Conservation (phyloP, 768 basidiomycete genomes). For the Myochromella boudieri region DNA sequence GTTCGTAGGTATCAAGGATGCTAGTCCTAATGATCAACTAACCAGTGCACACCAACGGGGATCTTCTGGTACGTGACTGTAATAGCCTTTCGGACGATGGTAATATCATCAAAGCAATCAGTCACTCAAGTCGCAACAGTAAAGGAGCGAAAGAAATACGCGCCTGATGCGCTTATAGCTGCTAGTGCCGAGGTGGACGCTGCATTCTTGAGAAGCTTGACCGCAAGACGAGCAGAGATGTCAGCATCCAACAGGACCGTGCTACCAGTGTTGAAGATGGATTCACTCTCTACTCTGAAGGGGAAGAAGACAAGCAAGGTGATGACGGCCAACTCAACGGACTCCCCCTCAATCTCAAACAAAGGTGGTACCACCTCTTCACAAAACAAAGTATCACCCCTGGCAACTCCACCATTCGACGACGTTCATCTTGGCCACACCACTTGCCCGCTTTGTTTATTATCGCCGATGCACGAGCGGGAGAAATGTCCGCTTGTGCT, state of each 20-base stretch:
- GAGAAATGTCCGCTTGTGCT: slow-evolving; percentile 48
- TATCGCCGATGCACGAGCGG: slow-evolving; percentile 45
- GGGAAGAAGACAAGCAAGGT: neutral
- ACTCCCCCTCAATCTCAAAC: too few relatives aligned
- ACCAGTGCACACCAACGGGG: too few relatives aligned
- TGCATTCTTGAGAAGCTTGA: slow-evolving; percentile 12
- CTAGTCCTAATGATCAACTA: too few relatives aligned
- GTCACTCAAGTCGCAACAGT: neutral
- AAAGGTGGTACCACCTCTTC: too few relatives aligned
- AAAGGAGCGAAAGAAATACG: slow-evolving; percentile 7
- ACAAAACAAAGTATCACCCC: too few relatives aligned
- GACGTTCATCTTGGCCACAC: neutral
- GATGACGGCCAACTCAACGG: neutral
- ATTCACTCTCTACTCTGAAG: neutral
- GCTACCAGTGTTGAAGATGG: neutral
- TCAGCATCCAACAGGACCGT: neutral
- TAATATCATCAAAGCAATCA: too few relatives aligned
- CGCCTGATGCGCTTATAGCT: slow-evolving; percentile 11
- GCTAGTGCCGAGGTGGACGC: slow-evolving; percentile 16
- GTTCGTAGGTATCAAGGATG: too few relatives aligned
- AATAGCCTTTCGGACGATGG: too few relatives aligned
- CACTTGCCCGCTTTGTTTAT: slow-evolving; percentile 47
- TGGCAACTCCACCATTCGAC: too few relatives aligned
- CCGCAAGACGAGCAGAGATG: slow-evolving; percentile 13
- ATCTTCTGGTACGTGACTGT: too few relatives aligned